Evolutionary conservation across 257 asterid genomes (phyloP).

Genomic region (Nicotiana benthamiana): DNA sequence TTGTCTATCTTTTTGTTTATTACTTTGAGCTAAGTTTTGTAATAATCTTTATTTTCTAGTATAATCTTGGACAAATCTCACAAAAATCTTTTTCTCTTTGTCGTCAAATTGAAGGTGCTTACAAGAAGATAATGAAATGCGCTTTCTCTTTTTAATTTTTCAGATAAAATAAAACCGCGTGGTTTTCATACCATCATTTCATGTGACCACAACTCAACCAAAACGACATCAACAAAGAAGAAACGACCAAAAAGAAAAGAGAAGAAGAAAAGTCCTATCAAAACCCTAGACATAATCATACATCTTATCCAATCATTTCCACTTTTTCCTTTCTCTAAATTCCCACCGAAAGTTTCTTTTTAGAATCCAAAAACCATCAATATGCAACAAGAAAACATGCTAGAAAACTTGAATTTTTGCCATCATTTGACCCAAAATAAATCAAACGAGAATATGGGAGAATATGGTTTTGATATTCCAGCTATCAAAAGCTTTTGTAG

Average conservation of each 20-base stretch:
- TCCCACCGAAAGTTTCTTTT: conserved; percentile 11
- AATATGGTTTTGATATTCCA: conserved; percentile 1
- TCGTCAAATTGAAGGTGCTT: not conserved
- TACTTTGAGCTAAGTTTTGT: no score
- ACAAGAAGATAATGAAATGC: not conserved
- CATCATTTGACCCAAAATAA: conserved; percentile 21
- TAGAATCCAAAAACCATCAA: not conserved
- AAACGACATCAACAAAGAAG: conserved; percentile 9
- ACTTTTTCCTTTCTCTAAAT: conserved; percentile 7
- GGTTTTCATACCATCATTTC: conserved; percentile 18
- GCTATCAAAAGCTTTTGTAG: conserved; percentile 18
- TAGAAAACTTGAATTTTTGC: conserved; percentile 24
- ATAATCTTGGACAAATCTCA: no score
- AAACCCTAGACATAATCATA: conserved; percentile 41
- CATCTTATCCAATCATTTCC: conserved; percentile 6
- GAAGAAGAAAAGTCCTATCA: conserved; percentile 12
- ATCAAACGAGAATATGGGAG: not conserved
- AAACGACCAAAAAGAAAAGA: conserved; percentile 14
- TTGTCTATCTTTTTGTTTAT: no score
- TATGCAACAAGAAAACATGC: conserved; percentile 50
- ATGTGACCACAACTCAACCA: conserved; percentile 29
- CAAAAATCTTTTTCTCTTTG: not conserved
- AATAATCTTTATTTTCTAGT: no score
- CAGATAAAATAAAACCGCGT: conserved; percentile 19
- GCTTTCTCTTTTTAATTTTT: not conserved